Evolutionary conservation across 2,329 filamentous ascomycete genomes (phyloP), one percentile per base, ranked within the genome.

Genomic region (Phaeosphaeria sp.): DNA sequence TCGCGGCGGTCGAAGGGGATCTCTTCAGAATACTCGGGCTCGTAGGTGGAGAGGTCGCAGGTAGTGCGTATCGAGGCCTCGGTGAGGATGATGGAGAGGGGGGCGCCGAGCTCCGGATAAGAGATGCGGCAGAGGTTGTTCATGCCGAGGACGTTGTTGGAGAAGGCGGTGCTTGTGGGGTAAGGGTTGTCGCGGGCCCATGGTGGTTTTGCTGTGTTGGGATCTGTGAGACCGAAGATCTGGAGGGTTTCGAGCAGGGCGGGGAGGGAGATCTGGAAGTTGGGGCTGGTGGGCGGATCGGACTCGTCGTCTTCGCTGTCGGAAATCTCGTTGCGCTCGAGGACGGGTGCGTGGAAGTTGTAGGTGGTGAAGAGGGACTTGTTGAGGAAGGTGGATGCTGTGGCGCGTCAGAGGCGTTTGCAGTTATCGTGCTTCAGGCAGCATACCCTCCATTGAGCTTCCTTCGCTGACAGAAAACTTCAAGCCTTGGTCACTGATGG

Each of bases 221-320:
- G 78, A 57, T 82, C 80, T 21, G 79, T 80, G 49, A 93, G 86
- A 50, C 92, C 92, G 71, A 99, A 96, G 50, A 99, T 98, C 72
- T 97, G 94, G 7, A 99, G 84, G 0, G 94, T 96, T 79, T 98
- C 95, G 52, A 99, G 86, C 2, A 99, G 85, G 18, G 94, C 91
- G 4, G 89, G 84, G 9, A 99, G 85, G 1, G 93, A 95, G 63
- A 98, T 89, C 73, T 96, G 90, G 73, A 99, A 99, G 51, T 85
- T 86, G 7, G 91, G 89, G 27, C 86, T 83, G 18, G 74, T 60
- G 9, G 74, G 60, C 6, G 78, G 68, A 22, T 83, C 77, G 43
- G 77, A 73, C 21, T 80, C 76, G 27, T 76, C 69, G 48, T 70
- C 63, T 21, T 76, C 71, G 39, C 56, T 52, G 25, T 75, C 72